These are phyloP conservation scores for Beauveria rudraprayagi DNA, from an alignment of 2,329 filamentous ascomycete genomes.

Conservation along the genomic window DNA sequence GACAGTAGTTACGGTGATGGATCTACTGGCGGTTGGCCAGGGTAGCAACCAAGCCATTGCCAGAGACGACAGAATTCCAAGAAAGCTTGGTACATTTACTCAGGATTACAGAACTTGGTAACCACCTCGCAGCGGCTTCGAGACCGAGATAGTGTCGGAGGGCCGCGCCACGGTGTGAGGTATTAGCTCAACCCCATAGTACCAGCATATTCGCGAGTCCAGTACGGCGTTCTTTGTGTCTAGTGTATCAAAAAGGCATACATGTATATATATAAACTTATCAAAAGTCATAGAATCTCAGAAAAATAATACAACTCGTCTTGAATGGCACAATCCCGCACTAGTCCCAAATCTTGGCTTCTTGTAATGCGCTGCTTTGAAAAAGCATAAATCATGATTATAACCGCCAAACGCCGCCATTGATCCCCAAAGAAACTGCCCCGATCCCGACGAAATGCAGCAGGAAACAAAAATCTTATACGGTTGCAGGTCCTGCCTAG, in stretches of 20 bases:
- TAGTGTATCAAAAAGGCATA: neutral
- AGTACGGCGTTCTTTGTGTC: neutral
- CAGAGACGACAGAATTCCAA: neutral
- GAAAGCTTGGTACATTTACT: no score
- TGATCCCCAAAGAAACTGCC: neutral
- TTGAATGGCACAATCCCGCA: neutral
- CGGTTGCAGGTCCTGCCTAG: conserved; percentile 24
- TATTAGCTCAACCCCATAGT: neutral
- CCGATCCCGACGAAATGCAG: neutral
- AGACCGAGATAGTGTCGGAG: neutral
- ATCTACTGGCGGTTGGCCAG: conserved; percentile 4
- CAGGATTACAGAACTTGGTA: neutral
- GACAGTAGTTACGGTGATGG: neutral
- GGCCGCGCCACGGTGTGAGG: no score
- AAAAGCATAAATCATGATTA: neutral
- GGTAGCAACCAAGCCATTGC: neutral
- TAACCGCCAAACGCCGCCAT: conserved; percentile 2
- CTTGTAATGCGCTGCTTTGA: neutral
- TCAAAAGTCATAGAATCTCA: neutral
- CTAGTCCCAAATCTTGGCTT: neutral
- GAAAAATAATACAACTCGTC: neutral
- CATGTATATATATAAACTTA: no score
- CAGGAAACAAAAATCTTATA: neutral
- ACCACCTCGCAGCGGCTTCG: neutral
- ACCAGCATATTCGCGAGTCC: neutral